Evolutionary conservation across 148 eudicot species (phyloP).

Genomic region (Rhododendron williamsianum): DNA sequence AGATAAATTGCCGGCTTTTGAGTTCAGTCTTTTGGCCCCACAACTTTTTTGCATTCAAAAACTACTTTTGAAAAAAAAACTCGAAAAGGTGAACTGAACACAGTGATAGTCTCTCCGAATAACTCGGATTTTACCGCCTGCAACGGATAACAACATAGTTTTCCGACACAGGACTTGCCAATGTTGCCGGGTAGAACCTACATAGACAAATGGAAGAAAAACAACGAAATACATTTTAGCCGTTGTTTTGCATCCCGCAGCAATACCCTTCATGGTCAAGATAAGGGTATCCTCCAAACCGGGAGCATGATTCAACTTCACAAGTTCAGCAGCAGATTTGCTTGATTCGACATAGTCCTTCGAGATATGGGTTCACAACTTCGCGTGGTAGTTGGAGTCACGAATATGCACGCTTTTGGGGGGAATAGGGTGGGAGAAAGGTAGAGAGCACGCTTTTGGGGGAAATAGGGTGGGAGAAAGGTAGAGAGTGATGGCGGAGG

Average conservation of each 20-base stretch:
- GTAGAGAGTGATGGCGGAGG: too few species aligned
- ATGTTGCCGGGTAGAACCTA: neutral
- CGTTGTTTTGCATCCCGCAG: constrained; percentile 98
- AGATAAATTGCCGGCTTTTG: too few species aligned
- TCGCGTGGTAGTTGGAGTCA: constrained; percentile 66
- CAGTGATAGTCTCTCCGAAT: neutral
- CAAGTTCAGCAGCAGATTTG: constrained; percentile 70
- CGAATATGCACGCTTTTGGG: constrained; percentile 16
- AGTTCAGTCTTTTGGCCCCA: too few species aligned
- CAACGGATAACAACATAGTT: neutral
- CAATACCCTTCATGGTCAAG: constrained; percentile 99
- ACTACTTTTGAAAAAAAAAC: too few species aligned
- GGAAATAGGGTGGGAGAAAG: too few species aligned
- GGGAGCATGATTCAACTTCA: constrained; percentile 87
- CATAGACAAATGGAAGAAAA: neutral
- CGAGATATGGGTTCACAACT: constrained; percentile 8
- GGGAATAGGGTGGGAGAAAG: too few species aligned
- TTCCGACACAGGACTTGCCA: neutral
- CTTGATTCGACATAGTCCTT: constrained; percentile 51
- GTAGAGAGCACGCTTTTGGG: too few species aligned
- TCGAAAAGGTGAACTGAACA: too few species aligned
- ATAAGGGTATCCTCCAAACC: constrained; percentile 97
- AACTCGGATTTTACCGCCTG: neutral
- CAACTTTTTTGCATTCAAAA: too few species aligned
- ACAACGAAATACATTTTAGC: constrained; percentile 25